A percentile compares a stretch with the other conserved stretches of the same genome.
phyloP scores from a whole-genome alignment of 2,329 filamentous ascomycete genomes.

The Calonectria hongkongensis region DNA sequence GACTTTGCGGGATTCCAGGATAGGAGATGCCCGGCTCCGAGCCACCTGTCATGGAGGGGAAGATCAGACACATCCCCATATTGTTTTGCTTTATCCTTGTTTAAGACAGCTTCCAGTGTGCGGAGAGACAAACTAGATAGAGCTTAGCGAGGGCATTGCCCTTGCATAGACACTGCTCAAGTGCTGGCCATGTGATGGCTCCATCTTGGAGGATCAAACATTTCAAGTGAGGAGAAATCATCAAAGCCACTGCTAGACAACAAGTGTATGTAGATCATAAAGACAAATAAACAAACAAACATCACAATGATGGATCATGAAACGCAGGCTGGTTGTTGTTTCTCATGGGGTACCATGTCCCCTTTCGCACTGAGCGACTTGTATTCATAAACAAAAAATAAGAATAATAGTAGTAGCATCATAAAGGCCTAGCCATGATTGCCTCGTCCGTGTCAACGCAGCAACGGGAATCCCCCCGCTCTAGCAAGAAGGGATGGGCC shows the following conservation, averaged over 20 bases:
- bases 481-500: slow-evolving; percentile 2
- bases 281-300: too few relatives aligned
- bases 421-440: slow-evolving; percentile 18
- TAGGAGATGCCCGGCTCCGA: neutral
- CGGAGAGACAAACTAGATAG: neutral
- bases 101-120: slow-evolving; percentile 10
- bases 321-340: neutral
- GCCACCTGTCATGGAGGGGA: neutral
- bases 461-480: slow-evolving; percentile 14
- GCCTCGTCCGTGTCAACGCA: slow-evolving; percentile 17
- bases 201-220: slow-evolving; percentile 12
- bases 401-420: slow-evolving; percentile 25
- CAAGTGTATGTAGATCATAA: neutral
- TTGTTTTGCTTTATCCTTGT: neutral
- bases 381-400: slow-evolving; percentile 26
- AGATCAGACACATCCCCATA: neutral
- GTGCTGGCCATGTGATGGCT: slow-evolving; percentile 1
- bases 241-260: neutral
- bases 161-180: neutral
- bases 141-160: neutral
- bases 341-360: slow-evolving; percentile 32
- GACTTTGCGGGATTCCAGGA: neutral
- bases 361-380: slow-evolving; percentile 30
- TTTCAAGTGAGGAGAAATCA: neutral
- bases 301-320: neutral